phyloP scores from a whole-genome alignment of 2,329 filamentous ascomycete species.

The Penicillium sp. region DNA sequence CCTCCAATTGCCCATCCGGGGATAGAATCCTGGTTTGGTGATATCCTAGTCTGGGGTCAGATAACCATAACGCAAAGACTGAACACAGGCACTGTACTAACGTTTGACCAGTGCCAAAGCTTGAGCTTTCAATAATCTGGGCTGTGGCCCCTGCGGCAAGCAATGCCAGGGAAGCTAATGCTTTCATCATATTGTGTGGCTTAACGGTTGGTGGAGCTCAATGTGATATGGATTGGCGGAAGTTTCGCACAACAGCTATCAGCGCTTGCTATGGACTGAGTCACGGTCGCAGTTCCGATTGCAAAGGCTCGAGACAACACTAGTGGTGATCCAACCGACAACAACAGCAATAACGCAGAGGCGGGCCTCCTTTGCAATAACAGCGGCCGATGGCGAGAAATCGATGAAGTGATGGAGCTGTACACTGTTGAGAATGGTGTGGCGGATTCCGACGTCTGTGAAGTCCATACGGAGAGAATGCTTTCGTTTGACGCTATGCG shows the following conservation, averaged over 20 bases:
- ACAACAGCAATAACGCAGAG: conserved; percentile 50
- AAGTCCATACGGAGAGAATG: conserved; percentile 35
- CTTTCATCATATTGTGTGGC: conserved; percentile 37
- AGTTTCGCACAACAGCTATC: conserved; percentile 5
- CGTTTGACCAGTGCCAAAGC: conserved; percentile 71
- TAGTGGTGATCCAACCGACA: conserved; percentile 45
- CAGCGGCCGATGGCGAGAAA: conserved; percentile 49
- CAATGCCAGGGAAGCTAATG: conserved; percentile 42
- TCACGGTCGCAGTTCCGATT: conserved; percentile 15
- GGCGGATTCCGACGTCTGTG: conserved; percentile 45
- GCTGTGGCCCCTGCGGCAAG: conserved; percentile 55
- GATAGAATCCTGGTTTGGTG: conserved; percentile 50
- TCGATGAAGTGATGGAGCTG: conserved; percentile 53
- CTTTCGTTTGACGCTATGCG: conserved; percentile 5
- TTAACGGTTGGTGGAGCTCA: neutral
- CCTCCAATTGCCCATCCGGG: conserved; percentile 56
- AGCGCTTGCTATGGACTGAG: conserved; percentile 7
- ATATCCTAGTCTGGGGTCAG: conserved; percentile 53
- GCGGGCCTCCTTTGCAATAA: conserved; percentile 51
- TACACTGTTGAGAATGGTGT: conserved; percentile 43
- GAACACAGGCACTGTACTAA: conserved; percentile 33
- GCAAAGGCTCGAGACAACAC: conserved; percentile 36
- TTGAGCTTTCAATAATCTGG: conserved; percentile 68
- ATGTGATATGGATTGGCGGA: neutral
- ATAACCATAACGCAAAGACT: conserved; percentile 1